Evolutionary conservation across 2,329 filamentous ascomycete species (phyloP).

Genomic region (Bimuria novae-zelandiae): DNA sequence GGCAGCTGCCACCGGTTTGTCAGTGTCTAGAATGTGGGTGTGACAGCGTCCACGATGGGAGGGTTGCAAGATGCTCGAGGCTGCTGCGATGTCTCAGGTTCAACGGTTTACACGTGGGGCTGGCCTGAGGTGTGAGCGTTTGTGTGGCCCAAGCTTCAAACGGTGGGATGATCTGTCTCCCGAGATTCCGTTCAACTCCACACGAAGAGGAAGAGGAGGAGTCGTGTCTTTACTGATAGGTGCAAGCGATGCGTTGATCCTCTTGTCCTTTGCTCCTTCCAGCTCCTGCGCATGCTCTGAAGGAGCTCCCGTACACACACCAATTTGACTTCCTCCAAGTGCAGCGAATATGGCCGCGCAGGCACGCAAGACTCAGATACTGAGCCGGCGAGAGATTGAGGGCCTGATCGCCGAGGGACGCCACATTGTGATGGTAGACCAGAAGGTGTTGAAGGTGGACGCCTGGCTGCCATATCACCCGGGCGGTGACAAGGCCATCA

Average conservation of each 20-base stretch:
- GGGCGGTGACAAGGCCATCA: conserved; percentile 86
- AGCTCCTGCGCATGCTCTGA: no score
- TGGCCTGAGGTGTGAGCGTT: not conserved
- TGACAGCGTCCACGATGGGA: not conserved
- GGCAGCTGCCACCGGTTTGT: not conserved
- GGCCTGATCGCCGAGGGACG: conserved; percentile 80
- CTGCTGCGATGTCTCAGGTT: no score
- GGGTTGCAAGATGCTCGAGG: no score
- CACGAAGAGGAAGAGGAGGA: not conserved
- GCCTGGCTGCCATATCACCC: conserved; percentile 89
- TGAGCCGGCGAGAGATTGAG: conserved; percentile 72
- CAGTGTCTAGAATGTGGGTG: not conserved
- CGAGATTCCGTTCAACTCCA: not conserved
- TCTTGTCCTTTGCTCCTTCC: not conserved
- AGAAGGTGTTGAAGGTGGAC: conserved; percentile 83
- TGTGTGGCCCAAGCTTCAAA: conserved; percentile 15
- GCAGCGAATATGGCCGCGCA: conserved; percentile 33
- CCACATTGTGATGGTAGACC: conserved; percentile 79
- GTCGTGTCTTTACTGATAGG: not conserved
- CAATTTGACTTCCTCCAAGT: not conserved
- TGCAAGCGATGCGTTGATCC: conserved; percentile 5
- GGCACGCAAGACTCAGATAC: conserved; percentile 53
- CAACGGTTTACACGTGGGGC: conserved; percentile 9
- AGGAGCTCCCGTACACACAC: conserved; percentile 3
- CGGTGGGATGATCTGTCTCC: not conserved